phyloP scores from a whole-genome alignment of 306 rosid genomes.

The Aeschynomene evenia region DNA sequence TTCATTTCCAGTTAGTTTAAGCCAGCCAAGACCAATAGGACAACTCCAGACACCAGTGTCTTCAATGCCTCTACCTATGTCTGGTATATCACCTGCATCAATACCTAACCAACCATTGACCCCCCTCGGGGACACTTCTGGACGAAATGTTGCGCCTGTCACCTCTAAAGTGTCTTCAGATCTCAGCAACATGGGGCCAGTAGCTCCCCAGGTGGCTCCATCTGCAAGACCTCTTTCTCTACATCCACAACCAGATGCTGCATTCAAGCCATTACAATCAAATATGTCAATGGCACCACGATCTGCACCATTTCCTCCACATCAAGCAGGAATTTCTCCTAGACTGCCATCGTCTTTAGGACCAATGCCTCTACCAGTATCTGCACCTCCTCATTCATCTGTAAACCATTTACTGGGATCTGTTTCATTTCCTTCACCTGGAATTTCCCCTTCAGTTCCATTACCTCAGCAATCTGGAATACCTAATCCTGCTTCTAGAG shows the following conservation, averaged over 20 bases:
- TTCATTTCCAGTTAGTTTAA: conserved; percentile 42
- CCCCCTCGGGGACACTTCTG: conserved; percentile 41
- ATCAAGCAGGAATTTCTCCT: conserved; percentile 47
- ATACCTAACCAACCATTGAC: conserved; percentile 41
- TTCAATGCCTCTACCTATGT: conserved; percentile 50
- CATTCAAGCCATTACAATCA: conserved; percentile 40
- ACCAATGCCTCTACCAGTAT: conserved; percentile 31
- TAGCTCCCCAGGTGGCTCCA: conserved; percentile 36
- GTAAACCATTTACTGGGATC: conserved; percentile 35
- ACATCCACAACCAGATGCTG: conserved; percentile 45
- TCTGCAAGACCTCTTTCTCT: conserved; percentile 37
- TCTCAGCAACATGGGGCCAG: conserved; percentile 50
- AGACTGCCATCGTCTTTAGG: conserved; percentile 42
- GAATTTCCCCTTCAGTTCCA: conserved; percentile 41
- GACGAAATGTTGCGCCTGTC: conserved; percentile 36
- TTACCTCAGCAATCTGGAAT: conserved; percentile 55
- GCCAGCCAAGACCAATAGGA: conserved; percentile 49
- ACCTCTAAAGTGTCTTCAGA: conserved; percentile 33
- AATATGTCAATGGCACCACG: conserved; percentile 39
- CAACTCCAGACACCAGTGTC: conserved; percentile 39
- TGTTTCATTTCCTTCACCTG: conserved; percentile 40
- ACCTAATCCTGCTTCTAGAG: conserved; percentile 46
- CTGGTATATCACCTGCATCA: conserved; percentile 38
- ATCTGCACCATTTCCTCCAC: conserved; percentile 37
- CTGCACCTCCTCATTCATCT: conserved; percentile 36